Evolutionary conservation across 768 basidiomycete genomes (phyloP), one percentile per base, ranked within the genome.

Genomic region (Mycena filopes): DNA sequence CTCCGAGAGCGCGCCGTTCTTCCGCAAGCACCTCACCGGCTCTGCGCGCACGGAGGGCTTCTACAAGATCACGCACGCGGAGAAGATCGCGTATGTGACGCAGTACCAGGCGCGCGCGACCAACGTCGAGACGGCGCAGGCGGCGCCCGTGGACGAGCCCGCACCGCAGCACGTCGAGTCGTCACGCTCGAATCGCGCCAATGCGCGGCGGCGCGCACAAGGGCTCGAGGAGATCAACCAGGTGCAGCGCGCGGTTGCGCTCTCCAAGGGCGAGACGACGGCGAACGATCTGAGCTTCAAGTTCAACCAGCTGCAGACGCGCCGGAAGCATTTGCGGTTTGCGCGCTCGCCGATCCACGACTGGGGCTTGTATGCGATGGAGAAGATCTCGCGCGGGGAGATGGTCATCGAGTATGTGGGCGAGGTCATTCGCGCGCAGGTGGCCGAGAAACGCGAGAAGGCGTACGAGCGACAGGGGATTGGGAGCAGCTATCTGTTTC

Each of bases 341-440:
- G 93, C 95, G 5, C 84, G 95, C 43, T 96, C 94, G 26, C 95
- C 96, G 20, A 99, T 99, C 63, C 97, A 99, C 74, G 96, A 97
- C 71, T 99, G 97, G 93, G 98, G 98, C 5, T 76, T 99, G 73
- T 99, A 98, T 75, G 96, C 98, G 31, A 93, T 98, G 93, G 98
- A 99, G 82, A 87, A 88, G 73, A 98, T 99, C 69, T 88, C 92
- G 8, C 82, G 87, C 40, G 95, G 95, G 5, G 98, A 99, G 80
- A 98, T 99, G 96, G 97, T 99, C 31, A 98, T 99, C 78, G 98
- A 99, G 80, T 99, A 99, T 73, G 98, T 99, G 9, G 98, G 98
- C 21, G 98, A 99, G 84, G 86, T 98, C 67, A 95, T 98, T 69
- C 86, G 98, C 12, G 94, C 95, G 46, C 92, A 93, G 72, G 94